These are phyloP conservation scores for Pilatotrama ljubarskyi DNA, from an alignment of 768 basidiomycete species.

Conservation along the genomic window DNA sequence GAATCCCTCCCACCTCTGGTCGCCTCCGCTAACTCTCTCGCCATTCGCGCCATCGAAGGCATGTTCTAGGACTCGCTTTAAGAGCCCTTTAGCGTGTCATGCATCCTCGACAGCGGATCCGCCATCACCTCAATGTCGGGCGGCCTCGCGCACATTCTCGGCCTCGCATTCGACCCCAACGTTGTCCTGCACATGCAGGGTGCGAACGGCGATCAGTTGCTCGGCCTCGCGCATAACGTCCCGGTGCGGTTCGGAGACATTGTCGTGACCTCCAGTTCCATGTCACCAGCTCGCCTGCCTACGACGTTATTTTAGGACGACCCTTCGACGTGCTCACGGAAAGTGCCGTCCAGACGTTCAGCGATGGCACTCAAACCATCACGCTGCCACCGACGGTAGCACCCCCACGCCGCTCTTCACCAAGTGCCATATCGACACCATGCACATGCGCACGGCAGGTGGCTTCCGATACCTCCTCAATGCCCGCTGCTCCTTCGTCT, in stretches of 20 bases:
- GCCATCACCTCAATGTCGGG: conserved; percentile 29
- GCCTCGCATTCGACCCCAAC: conserved; percentile 16
- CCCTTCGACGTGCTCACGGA: conserved; percentile 11
- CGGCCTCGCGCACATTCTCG: conserved; percentile 14
- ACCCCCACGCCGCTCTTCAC: conserved; percentile 31
- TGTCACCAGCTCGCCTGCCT: conserved; percentile 6
- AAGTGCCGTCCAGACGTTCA: neutral
- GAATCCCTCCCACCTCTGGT: neutral
- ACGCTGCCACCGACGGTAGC: conserved; percentile 15
- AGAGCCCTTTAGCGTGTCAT: conserved; percentile 6
- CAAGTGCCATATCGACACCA: conserved; percentile 42
- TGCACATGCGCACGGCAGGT: conserved; percentile 39
- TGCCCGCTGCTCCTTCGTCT: conserved; percentile 35
- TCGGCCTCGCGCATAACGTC: conserved; percentile 20
- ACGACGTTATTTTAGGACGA: conserved; percentile 13
- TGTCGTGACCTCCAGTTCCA: conserved; percentile 10
- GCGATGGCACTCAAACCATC: conserved; percentile 4
- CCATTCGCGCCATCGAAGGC: conserved; percentile 19
- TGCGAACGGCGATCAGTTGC: conserved; percentile 18
- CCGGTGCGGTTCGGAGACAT: conserved; percentile 11
- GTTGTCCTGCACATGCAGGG: conserved; percentile 17
- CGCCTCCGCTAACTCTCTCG: conserved; percentile 13
- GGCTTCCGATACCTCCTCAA: conserved; percentile 43
- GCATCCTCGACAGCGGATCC: conserved; percentile 26
- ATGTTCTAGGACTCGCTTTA: conserved; percentile 14